A percentile compares a stretch with the other conserved stretches of the same genome.
Conservation (phyloP, 805 yeast genomes). For the Yamadazyma sp. region DNA sequence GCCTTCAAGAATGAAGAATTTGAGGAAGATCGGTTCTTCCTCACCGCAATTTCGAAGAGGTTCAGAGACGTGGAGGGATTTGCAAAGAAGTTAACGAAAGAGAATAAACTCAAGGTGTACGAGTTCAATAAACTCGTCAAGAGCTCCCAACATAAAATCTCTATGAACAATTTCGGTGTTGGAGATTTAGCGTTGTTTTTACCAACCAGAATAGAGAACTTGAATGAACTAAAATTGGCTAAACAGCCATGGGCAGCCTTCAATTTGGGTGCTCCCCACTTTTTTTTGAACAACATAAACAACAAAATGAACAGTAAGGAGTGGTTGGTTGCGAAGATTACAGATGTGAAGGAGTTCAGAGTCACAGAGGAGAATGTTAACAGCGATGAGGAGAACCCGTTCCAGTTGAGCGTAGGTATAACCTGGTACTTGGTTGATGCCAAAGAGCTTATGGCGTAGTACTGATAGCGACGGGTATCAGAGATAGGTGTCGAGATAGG, state of each 20-base stretch:
- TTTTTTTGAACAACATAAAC: slow-evolving; percentile 51
- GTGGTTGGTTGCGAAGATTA: slow-evolving; percentile 79
- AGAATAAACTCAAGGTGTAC: slow-evolving; percentile 52
- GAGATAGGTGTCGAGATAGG: slow-evolving; percentile 1
- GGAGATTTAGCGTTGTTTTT: slow-evolving; percentile 83
- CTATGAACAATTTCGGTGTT: slow-evolving; percentile 62
- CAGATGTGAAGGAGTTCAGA: slow-evolving; percentile 51
- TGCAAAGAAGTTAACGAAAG: slow-evolving; percentile 82
- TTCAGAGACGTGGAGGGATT: slow-evolving; percentile 87
- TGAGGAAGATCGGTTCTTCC: slow-evolving; percentile 32
- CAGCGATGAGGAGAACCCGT: slow-evolving; percentile 58
- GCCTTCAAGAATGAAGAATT: slow-evolving; percentile 26
- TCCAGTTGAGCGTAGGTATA: slow-evolving; percentile 58
- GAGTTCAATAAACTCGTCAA: slow-evolving; percentile 41
- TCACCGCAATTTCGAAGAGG: slow-evolving; percentile 58
- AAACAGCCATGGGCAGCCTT: slow-evolving; percentile 89
- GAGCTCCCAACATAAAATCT: slow-evolving; percentile 51
- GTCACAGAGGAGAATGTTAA: slow-evolving; percentile 47
- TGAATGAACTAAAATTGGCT: slow-evolving; percentile 13
- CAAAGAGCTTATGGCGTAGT: no score
- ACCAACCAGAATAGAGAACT: slow-evolving; percentile 62
- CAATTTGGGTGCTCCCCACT: slow-evolving; percentile 85
- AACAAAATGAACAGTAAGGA: slow-evolving; percentile 47
- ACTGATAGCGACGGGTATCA: no score
- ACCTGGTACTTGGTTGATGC: slow-evolving; percentile 68